Conservation (phyloP, 176 grass and related monocot genomes). For the Triticum timopheevii region DNA sequence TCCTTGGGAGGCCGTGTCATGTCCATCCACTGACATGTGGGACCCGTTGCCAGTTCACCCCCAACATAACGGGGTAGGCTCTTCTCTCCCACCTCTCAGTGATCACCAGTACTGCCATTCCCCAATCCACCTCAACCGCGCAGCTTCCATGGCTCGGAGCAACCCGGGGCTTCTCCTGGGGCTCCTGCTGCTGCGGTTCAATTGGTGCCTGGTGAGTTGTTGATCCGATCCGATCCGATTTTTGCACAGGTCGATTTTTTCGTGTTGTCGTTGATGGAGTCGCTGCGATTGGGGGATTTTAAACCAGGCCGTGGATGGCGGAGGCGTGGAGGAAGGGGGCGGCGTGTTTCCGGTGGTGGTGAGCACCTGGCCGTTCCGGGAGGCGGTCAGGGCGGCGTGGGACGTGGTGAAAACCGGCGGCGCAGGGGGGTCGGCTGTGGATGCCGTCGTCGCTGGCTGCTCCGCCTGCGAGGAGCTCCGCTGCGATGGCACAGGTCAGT, state of each 20-base stretch:
- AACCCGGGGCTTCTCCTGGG: conserved; percentile 24
- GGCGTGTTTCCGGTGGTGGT: conserved; percentile 58
- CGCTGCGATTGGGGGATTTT: not conserved
- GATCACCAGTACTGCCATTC: not conserved
- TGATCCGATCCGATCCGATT: not conserved
- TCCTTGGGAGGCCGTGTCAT: not conserved
- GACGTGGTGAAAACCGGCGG: conserved; percentile 40
- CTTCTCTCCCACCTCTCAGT: not conserved
- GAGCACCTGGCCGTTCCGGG: conserved; percentile 81
- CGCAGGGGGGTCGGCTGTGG: conserved; percentile 51
- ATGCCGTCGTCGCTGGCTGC: conserved; percentile 75
- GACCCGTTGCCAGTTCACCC: not conserved
- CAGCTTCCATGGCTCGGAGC: conserved; percentile 15
- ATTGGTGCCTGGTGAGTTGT: conserved; percentile 25
- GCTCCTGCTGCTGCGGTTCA: conserved; percentile 33
- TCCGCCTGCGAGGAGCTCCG: conserved; percentile 82
- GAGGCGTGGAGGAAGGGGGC: conserved; percentile 5
- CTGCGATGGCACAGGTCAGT: conserved; percentile 85
- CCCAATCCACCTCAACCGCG: not conserved
- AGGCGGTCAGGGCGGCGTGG: conserved; percentile 72
- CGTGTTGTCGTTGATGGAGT: not conserved
- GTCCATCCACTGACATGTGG: conserved; percentile 9
- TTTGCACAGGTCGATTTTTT: not conserved
- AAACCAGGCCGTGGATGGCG: conserved; percentile 9
- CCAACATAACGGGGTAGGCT: not conserved